These are phyloP conservation scores for Fistulinella prunicolor DNA, from an alignment of 768 basidiomycete species.

Conservation along the genomic window DNA sequence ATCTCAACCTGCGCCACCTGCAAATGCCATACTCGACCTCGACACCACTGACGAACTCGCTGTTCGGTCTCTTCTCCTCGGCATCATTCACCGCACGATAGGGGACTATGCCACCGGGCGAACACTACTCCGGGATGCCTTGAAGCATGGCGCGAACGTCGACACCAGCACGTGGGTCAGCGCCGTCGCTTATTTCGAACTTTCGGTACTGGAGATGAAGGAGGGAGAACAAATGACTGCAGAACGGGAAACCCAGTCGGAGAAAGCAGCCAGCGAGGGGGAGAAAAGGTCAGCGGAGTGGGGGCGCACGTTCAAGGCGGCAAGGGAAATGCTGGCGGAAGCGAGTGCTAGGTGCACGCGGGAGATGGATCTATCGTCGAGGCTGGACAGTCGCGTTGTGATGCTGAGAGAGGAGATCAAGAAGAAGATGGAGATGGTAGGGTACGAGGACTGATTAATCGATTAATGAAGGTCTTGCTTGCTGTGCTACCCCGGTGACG, in stretches of 20 bases:
- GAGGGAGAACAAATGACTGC: slow-evolving; percentile 44
- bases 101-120: slow-evolving; percentile 45
- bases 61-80: slow-evolving; percentile 64
- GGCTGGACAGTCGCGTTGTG: slow-evolving; percentile 65
- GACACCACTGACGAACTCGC: slow-evolving; percentile 73
- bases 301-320: slow-evolving; percentile 46
- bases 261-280: not conserved
- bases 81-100: slow-evolving; percentile 60
- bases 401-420: slow-evolving; percentile 72
- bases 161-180: slow-evolving; percentile 66
- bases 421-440: slow-evolving; percentile 53
- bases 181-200: slow-evolving; percentile 65
- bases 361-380: slow-evolving; percentile 59
- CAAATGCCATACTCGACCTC: slow-evolving; percentile 36
- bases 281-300: slow-evolving; percentile 39
- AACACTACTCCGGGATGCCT: slow-evolving; percentile 50
- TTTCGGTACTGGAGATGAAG: slow-evolving; percentile 67
- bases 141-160: slow-evolving; percentile 37
- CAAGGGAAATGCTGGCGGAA: slow-evolving; percentile 48
- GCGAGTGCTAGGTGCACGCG: slow-evolving; percentile 46
- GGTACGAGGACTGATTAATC: slow-evolving; percentile 10
- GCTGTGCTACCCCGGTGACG: too few species aligned
- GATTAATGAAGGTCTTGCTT: too few species aligned
- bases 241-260: slow-evolving; percentile 30
- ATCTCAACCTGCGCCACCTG: not conserved